A percentile compares a stretch with the other conserved stretches of the same genome.
phyloP scores from a whole-genome alignment of 2,329 filamentous ascomycete genomes.

The Pyricularia grisea region DNA sequence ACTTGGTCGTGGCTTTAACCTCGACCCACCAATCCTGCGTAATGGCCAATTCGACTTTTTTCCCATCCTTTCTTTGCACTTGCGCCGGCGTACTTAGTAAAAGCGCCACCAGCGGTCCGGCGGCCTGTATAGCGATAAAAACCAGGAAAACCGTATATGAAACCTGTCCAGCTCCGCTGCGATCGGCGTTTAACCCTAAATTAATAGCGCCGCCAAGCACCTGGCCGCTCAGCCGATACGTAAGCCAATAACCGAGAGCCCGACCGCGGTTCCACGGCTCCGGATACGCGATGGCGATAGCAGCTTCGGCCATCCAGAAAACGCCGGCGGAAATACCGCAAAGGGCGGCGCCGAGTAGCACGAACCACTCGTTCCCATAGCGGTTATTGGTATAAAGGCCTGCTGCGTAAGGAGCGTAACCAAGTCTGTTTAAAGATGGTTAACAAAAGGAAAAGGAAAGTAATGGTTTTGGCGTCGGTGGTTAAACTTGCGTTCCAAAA shows the following conservation, averaged over 20 bases:
- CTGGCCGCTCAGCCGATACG: constrained; percentile 49
- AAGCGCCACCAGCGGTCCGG: constrained; percentile 53
- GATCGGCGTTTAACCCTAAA: constrained; percentile 52
- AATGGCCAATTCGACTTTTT: constrained; percentile 50
- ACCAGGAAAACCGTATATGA: constrained; percentile 60
- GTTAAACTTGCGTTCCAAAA: constrained; percentile 33
- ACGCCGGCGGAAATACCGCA: constrained; percentile 63
- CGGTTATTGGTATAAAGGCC: constrained; percentile 66
- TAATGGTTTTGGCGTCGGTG: constrained; percentile 41
- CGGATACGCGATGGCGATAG: constrained; percentile 63
- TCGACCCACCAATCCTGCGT: constrained; percentile 46
- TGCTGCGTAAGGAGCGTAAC: constrained; percentile 63
- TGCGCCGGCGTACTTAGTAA: constrained; percentile 50
- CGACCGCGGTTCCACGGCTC: constrained; percentile 59
- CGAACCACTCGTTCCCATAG: constrained; percentile 59
- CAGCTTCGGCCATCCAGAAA: constrained; percentile 69
- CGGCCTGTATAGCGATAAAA: constrained; percentile 61
- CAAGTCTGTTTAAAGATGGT: constrained; percentile 24
- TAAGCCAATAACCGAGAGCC: constrained; percentile 58
- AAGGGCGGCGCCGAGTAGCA: constrained; percentile 56
- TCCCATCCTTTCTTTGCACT: constrained; percentile 57
- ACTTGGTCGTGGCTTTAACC: constrained; percentile 45
- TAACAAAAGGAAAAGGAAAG: neutral
- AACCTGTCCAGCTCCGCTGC: constrained; percentile 45
- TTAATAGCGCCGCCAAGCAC: constrained; percentile 66